Percentiles rank a stretch among this genome's conserved stretches.
Evolutionary conservation across 106 monocot genomes (phyloP).

Genomic region (Dendrobium catenatum): DNA sequence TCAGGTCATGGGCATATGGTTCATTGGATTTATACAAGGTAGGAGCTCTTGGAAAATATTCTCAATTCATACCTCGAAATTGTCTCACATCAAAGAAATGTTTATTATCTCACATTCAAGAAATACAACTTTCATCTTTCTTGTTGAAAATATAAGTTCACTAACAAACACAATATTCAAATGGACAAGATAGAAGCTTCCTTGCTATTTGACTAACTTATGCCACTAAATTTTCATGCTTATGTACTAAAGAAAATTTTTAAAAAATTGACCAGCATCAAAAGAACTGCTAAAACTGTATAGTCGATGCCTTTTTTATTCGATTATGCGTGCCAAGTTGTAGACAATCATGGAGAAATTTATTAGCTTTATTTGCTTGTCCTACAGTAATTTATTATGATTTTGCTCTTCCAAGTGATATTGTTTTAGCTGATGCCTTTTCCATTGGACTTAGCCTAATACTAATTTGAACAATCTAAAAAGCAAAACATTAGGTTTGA

Average conservation of each 20-base stretch:
- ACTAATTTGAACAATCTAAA: neutral
- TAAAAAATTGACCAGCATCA: too few species aligned
- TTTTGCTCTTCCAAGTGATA: neutral
- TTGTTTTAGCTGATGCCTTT: neutral
- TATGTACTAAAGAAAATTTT: neutral
- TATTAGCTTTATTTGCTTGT: neutral
- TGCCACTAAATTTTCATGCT: neutral
- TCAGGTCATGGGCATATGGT: slow-evolving; percentile 84
- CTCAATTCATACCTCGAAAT: neutral
- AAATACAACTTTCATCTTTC: neutral
- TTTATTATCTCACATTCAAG: neutral
- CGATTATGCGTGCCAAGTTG: neutral
- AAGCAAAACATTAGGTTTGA: neutral
- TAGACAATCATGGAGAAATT: neutral
- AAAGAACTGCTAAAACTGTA: neutral
- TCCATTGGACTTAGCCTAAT: too few species aligned
- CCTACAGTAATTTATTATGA: neutral
- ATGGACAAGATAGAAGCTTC: neutral
- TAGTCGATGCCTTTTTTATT: neutral
- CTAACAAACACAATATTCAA: neutral
- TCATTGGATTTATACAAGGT: slow-evolving; percentile 98
- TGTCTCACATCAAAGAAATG: neutral
- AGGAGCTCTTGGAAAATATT: neutral
- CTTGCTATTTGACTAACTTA: neutral
- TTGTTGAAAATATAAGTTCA: neutral